Evolutionary conservation across 2,329 filamentous ascomycete species (phyloP).

Genomic region (Annulohypoxylon truncatum): DNA sequence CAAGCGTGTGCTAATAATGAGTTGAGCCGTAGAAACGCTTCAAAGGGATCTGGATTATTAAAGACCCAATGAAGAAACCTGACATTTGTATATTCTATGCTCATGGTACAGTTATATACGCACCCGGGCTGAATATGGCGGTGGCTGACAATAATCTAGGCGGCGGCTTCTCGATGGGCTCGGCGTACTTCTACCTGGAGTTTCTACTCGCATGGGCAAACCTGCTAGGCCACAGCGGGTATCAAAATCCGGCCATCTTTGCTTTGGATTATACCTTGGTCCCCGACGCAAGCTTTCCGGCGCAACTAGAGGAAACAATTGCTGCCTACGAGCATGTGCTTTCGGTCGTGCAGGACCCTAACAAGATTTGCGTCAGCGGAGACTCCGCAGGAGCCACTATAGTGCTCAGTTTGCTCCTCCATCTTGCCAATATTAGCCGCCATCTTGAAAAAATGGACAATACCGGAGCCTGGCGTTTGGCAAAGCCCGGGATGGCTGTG

Average conservation of each 20-base stretch:
- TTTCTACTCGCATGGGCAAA: slow-evolving; percentile 80
- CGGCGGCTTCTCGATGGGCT: slow-evolving; percentile 87
- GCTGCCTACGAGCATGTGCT: slow-evolving; percentile 78
- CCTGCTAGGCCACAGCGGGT: slow-evolving; percentile 72
- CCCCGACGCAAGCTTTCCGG: slow-evolving; percentile 78
- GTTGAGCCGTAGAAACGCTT: slow-evolving; percentile 57
- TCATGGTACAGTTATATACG: slow-evolving; percentile 78
- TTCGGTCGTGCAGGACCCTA: slow-evolving; percentile 65
- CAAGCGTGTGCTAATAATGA: slow-evolving; percentile 30
- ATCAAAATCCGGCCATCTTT: slow-evolving; percentile 81
- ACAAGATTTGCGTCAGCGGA: slow-evolving; percentile 76
- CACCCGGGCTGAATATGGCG: slow-evolving; percentile 1
- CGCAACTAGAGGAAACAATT: slow-evolving; percentile 76
- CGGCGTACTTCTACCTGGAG: slow-evolving; percentile 85
- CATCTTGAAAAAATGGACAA: slow-evolving; percentile 47
- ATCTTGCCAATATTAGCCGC: slow-evolving; percentile 63
- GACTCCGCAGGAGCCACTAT: slow-evolving; percentile 85
- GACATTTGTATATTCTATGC: slow-evolving; percentile 86
- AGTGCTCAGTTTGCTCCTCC: slow-evolving; percentile 77
- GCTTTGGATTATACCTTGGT: slow-evolving; percentile 84
- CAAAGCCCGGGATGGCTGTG: slow-evolving; percentile 66
- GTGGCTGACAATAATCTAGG: slow-evolving; percentile 57
- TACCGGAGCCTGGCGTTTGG: slow-evolving; percentile 50
- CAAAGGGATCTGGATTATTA: slow-evolving; percentile 76
- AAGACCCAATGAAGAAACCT: slow-evolving; percentile 68